A percentile compares a stretch with the other conserved stretches of the same genome.
Evolutionary conservation across 805 yeast genomes (phyloP).

Genomic region (Candida wancherniae): DNA sequence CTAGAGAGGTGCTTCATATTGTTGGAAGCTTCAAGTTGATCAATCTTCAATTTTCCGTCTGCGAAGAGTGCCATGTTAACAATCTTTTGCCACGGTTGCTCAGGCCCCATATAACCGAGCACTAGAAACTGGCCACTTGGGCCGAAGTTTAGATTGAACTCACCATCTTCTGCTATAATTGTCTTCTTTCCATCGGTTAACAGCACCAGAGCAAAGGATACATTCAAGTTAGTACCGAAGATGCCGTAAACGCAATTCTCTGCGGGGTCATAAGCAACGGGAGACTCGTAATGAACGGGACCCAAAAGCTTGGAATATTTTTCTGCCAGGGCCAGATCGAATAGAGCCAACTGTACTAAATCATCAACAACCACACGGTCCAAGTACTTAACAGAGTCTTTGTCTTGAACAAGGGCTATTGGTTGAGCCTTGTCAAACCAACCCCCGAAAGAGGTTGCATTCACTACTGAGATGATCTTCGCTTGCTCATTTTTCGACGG

Average conservation of each 20-base stretch:
- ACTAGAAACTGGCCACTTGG: conserved; percentile 20
- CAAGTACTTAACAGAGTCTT: conserved; percentile 12
- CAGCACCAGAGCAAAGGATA: conserved; percentile 8
- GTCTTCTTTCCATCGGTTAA: conserved; percentile 1
- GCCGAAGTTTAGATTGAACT: conserved; percentile 17
- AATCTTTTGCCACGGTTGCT: conserved; percentile 23
- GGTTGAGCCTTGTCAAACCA: conserved; percentile 22
- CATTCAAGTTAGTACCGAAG: conserved; percentile 13
- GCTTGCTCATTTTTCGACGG: conserved; percentile 6
- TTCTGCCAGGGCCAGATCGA: conserved; percentile 13
- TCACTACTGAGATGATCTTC: conserved; percentile 3
- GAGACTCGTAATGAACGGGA: conserved; percentile 12
- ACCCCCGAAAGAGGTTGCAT: conserved; percentile 16
- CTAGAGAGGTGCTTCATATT: conserved; percentile 13
- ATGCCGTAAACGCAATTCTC: conserved; percentile 17
- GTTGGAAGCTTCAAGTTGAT: conserved; percentile 14
- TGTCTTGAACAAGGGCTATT: conserved; percentile 9
- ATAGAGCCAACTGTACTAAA: conserved; percentile 18
- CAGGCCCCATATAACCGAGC: conserved; percentile 20
- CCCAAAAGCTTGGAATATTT: conserved; percentile 18
- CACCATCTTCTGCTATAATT: conserved; percentile 11
- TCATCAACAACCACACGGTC: conserved; percentile 21
- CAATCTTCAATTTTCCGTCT: conserved; percentile 8
- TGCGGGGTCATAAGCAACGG: conserved; percentile 14
- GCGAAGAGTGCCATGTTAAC: conserved; percentile 18